Evolutionary conservation across 805 yeast genomes (phyloP), one percentile per base, ranked within the genome.

Genomic region (Metschnikowia cubensis): DNA sequence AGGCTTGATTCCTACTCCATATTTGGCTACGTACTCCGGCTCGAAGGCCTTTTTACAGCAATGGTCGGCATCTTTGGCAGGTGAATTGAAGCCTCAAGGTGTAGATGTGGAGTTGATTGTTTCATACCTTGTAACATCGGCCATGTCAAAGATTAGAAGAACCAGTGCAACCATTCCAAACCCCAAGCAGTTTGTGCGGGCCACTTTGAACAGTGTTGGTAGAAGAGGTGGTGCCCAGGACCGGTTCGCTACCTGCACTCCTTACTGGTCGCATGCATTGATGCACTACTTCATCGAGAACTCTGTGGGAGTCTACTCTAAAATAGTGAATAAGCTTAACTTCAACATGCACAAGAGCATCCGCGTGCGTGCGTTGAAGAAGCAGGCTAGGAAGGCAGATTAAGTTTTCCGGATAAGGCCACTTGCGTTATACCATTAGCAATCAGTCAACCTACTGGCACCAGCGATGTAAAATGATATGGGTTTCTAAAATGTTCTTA

Each of bases 181-280:
- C 61, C 96, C 98, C 49, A 80, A 81, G 65, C 64, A 65, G 22
- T 94, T 94, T 68, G 99, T 94, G 39, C 65, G 71, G n/a, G 70
- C 94, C 17, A 77, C 88, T 6, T 77, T 94, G 60, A 70, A 70
- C 42, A 75, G 79, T 49, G 80, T 85, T 52, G 97, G 97, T 21
- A 84, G 88, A 63, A 82, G 96, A 59, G 82, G 84, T 44, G 99
- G 99, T 49, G 95, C 98, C 17, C 96, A 89, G 68, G 96, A 88
- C 55, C 81, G 96, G 61, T 89, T 66, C 60, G 95, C 83, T 33
- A 89, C 97, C 2, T 70, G 76, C 49, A 92, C 98, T 1, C 99
- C 99, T 33, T 94, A 76, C 77, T 90, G 96, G 89, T 69, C 89
- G 2, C 99, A 94, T 70, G 98, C 97, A 2, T 65, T 92, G 47